Percentiles rank a stretch among this genome's conserved stretches.
Evolutionary conservation across 164 flowering plant species (phyloP).

Genomic region (Stephania yunnanensis): DNA sequence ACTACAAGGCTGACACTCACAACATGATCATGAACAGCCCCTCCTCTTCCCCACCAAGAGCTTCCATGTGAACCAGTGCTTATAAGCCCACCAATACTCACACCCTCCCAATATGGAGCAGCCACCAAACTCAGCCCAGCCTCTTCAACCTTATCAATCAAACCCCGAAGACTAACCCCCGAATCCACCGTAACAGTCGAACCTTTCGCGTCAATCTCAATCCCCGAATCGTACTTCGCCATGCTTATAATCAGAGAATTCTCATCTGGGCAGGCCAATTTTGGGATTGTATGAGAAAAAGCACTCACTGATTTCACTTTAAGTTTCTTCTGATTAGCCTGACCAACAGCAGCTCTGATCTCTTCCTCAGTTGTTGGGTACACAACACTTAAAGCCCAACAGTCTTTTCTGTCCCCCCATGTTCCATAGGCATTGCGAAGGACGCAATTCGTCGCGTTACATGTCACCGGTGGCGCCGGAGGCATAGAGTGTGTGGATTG

Average conservation of each 20-base stretch:
- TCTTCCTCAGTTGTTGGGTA: conserved; percentile 77
- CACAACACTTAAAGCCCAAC: conserved; percentile 30
- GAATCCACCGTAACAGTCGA: conserved; percentile 55
- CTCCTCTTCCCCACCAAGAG: conserved; percentile 88
- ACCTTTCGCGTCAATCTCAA: conserved; percentile 37
- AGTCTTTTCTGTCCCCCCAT: conserved; percentile 65
- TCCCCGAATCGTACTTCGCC: conserved; percentile 31
- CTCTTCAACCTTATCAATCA: conserved; percentile 56
- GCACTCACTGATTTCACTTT: conserved; percentile 54
- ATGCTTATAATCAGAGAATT: conserved; percentile 60
- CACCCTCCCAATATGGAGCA: conserved; percentile 91
- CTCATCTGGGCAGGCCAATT: conserved; percentile 59
- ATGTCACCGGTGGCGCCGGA: conserved; percentile 50
- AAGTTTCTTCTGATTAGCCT: conserved; percentile 38
- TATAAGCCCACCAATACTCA: conserved; percentile 73
- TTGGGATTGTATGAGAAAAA: conserved; percentile 75
- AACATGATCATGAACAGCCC: conserved; percentile 77
- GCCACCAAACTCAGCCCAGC: conserved; percentile 68
- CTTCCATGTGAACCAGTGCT: conserved; percentile 85
- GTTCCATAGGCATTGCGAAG: conserved; percentile 64
- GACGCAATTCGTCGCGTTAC: conserved; percentile 43
- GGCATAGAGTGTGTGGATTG: conserved; percentile 36
- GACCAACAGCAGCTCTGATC: conserved; percentile 48
- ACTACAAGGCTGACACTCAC: conserved; percentile 56
- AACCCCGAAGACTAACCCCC: conserved; percentile 54